A percentile compares a stretch with the other conserved stretches of the same genome.
These are phyloP conservation scores for Heteromeles arbutifolia DNA, from an alignment of 306 rosid species.

Conservation along the genomic window DNA sequence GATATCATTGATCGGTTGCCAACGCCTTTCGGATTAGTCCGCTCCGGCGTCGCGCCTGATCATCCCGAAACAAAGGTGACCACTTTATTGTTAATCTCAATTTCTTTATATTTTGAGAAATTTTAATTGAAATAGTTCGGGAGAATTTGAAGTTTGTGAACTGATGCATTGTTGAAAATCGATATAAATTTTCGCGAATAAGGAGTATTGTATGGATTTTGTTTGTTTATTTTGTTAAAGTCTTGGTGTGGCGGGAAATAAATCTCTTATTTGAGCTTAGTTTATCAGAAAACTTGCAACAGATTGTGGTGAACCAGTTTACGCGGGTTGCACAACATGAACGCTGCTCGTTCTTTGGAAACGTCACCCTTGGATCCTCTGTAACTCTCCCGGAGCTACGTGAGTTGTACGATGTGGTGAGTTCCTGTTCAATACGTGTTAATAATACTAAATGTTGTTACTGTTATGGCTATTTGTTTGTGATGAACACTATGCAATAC, in stretches of 20 bases:
- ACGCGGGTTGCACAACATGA: slow-evolving; percentile 57
- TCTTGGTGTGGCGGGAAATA: slow-evolving; percentile 2
- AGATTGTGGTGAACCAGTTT: slow-evolving; percentile 83
- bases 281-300: slow-evolving; percentile 59
- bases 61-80: slow-evolving; percentile 94
- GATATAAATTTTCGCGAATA: neutral
- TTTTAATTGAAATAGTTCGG: neutral
- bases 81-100: neutral
- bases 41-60: slow-evolving; percentile 94
- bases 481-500: slow-evolving; percentile 11
- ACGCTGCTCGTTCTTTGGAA: slow-evolving; percentile 67
- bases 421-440: slow-evolving; percentile 19
- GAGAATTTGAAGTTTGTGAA: neutral
- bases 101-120: neutral
- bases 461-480: slow-evolving; percentile 15
- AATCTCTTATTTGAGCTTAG: slow-evolving; percentile 37
- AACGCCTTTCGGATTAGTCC: slow-evolving; percentile 81
- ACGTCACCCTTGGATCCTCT: slow-evolving; percentile 61
- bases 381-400: slow-evolving; percentile 68
- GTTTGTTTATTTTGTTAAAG: neutral
- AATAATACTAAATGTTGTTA: neutral
- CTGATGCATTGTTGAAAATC: neutral
- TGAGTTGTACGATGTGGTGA: slow-evolving; percentile 66
- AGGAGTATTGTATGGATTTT: neutral
- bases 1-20: slow-evolving; percentile 87